A percentile compares a stretch with the other conserved stretches of the same genome.
Conservation (phyloP, 352 stramenopile genomes). For the Globisporangium okanoganense region DNA sequence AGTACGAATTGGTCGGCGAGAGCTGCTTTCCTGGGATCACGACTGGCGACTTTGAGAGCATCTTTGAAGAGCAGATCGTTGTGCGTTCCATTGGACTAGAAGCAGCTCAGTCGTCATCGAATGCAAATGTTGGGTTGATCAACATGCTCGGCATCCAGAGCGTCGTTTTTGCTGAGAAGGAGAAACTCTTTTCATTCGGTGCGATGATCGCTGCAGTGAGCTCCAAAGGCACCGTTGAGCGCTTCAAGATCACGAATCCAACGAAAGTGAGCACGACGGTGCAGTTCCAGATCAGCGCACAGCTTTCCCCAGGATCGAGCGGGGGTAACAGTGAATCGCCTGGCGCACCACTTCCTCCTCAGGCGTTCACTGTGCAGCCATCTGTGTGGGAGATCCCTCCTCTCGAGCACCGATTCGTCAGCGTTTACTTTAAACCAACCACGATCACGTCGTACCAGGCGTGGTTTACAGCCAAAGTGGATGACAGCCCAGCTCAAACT, state of each 20-base stretch:
- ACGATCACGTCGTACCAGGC: constrained; percentile 84
- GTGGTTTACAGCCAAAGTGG: constrained; percentile 79
- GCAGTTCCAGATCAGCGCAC: constrained; percentile 66
- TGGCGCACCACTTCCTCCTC: not conserved
- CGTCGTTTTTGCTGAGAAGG: constrained; percentile 80
- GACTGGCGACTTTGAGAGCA: constrained; percentile 81
- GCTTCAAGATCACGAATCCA: constrained; percentile 95
- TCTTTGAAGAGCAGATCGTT: constrained; percentile 96
- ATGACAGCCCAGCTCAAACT: constrained; percentile 52
- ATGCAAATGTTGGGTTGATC: not conserved
- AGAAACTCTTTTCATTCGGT: constrained; percentile 88
- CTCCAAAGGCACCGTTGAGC: constrained; percentile 81
- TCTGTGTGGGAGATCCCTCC: constrained; percentile 91
- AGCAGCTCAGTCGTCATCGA: not conserved
- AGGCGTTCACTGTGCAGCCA: constrained; percentile 89
- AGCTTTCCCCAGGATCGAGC: not conserved
- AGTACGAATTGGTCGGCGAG: constrained; percentile 90
- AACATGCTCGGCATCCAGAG: constrained; percentile 38
- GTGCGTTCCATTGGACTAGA: constrained; percentile 69
- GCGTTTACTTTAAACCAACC: constrained; percentile 90
- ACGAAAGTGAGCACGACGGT: constrained; percentile 92
- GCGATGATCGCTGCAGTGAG: constrained; percentile 63
- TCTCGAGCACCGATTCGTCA: constrained; percentile 93
- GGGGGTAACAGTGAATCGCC: not conserved
- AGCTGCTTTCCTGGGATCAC: constrained; percentile 93